Evolutionary conservation across 2,329 filamentous ascomycete species (phyloP), one percentile per base, ranked within the genome.

Genomic region (Hortaea sp.): DNA sequence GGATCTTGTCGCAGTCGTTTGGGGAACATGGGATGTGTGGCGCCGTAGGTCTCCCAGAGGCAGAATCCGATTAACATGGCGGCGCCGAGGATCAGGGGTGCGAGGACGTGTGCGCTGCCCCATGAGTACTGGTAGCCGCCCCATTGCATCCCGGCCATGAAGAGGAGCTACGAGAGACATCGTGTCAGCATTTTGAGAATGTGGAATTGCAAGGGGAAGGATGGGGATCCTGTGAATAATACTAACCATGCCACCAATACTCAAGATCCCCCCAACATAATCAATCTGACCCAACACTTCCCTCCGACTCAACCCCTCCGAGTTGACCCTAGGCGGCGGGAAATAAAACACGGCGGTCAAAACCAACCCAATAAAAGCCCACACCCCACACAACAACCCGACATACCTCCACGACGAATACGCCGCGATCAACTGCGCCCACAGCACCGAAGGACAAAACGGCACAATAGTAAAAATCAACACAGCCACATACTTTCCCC

Each of bases 391-490:
- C 9, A 80, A 61, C 7, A 76, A 59, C 6, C 76, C 76, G 29
- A 77, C 68, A 50, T 71, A 79, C 48, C 78, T 66, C 76, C 77
- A 81, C 29, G 69, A 64, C 9, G 28, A 6, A 30, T 66, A 55
- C 39, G 62, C 55, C 5, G 74, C 65, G 28, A 78, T 75, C 61
- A 81, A 67, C 57, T 83, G 79, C 31, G 69, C 78, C 64, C 73
- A 82, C 28, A 83, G 61, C 0, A 80, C 78, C 1, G 77, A 75
- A 0, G 80, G 78, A 41, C 73, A 72, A 58, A 82, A 82, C 0
- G 79, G 79, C 1, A 81, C 51, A 47, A 83, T 79, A 45, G 75
- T 79, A 55, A 81, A 72, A 40, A 82, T 74, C 9, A 84, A 62
- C 1, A 73, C 63, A 10, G 76, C 75, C 30, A 82, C 74, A 57